A percentile compares a stretch with the other conserved stretches of the same genome.
Conservation (phyloP, 1,139 yeast genomes). For the Zygosaccharomyces sapae region DNA sequence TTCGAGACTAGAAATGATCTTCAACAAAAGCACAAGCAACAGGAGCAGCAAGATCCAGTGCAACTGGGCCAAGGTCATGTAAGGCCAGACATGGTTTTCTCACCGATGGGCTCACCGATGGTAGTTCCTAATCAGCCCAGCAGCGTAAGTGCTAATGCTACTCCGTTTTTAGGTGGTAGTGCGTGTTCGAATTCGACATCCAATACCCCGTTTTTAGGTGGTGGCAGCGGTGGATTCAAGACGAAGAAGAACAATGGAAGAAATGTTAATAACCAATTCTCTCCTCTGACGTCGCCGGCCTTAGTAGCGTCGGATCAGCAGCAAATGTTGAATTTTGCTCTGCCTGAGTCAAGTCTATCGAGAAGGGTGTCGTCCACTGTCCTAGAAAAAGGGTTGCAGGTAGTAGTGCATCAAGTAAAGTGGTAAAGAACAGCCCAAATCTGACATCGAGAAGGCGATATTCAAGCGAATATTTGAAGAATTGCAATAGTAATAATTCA, state of each 20-base stretch:
- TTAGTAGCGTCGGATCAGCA: conserved; percentile 22
- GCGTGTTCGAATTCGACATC: conserved; percentile 10
- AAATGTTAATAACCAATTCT: conserved; percentile 16
- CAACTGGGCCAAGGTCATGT: conserved; percentile 6
- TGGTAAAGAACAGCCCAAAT: conserved; percentile 32
- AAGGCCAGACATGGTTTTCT: conserved; percentile 24
- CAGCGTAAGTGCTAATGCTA: conserved; percentile 14
- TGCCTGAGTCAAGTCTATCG: conserved; percentile 23
- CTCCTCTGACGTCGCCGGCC: conserved; percentile 34
- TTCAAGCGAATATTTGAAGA: conserved; percentile 17
- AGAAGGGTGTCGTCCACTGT: conserved; percentile 14
- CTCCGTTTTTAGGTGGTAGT: conserved; percentile 19
- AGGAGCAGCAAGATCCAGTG: background rate
- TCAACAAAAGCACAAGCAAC: background rate
- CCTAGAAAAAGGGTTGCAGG: conserved; percentile 16
- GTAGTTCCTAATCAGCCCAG: conserved; percentile 21
- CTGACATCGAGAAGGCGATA: conserved; percentile 22
- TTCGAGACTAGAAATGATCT: conserved; percentile 10
- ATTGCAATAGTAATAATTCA: conserved; percentile 9
- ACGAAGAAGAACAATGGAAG: conserved; percentile 6
- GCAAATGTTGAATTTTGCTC: conserved; percentile 17
- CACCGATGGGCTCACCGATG: conserved; percentile 31
- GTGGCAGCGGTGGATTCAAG: conserved; percentile 5
- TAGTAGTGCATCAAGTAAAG: conserved; percentile 16
- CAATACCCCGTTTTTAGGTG: conserved; percentile 18